Percentiles rank a stretch among this genome's conserved stretches.
These are phyloP conservation scores for Forsythia viridissima DNA, from an alignment of 257 asterid genomes.

Conservation along the genomic window DNA sequence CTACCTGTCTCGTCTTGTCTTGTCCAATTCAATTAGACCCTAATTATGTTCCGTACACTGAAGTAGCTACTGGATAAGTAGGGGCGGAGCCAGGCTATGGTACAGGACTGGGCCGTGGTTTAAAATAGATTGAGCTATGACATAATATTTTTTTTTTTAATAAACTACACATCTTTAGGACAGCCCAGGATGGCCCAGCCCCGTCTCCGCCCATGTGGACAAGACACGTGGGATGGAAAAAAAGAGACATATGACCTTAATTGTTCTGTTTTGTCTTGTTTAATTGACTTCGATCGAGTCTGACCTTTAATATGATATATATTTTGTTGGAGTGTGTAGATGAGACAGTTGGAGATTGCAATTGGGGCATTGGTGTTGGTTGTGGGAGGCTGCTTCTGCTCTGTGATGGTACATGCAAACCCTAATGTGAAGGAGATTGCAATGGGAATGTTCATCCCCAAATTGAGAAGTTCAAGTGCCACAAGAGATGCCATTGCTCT, in stretches of 20 bases:
- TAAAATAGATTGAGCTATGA: too few relatives aligned
- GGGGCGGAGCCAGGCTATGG: too few relatives aligned
- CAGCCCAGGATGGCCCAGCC: too few relatives aligned
- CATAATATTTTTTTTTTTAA: too few relatives aligned
- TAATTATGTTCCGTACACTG: background rate
- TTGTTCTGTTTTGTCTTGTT: background rate
- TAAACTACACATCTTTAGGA: too few relatives aligned
- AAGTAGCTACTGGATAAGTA: too few relatives aligned
- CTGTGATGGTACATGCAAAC: slow-evolving; percentile 17
- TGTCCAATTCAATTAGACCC: too few relatives aligned
- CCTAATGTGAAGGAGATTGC: slow-evolving; percentile 20
- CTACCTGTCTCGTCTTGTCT: too few relatives aligned
- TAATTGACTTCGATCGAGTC: too few relatives aligned
- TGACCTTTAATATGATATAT: background rate
- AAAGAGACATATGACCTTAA: too few relatives aligned
- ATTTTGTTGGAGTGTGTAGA: slow-evolving; percentile 15
- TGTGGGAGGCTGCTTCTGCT: slow-evolving; percentile 24
- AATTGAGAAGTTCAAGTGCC: slow-evolving; percentile 11
- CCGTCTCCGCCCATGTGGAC: background rate
- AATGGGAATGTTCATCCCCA: slow-evolving; percentile 31
- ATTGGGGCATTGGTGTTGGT: slow-evolving; percentile 25
- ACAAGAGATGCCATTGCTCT: slow-evolving; percentile 31
- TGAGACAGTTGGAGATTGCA: slow-evolving; percentile 25
- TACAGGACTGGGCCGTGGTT: too few relatives aligned
- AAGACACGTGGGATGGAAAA: background rate